phyloP scores from a whole-genome alignment of 805 yeast species.

The Metschnikowia gelsemii region DNA sequence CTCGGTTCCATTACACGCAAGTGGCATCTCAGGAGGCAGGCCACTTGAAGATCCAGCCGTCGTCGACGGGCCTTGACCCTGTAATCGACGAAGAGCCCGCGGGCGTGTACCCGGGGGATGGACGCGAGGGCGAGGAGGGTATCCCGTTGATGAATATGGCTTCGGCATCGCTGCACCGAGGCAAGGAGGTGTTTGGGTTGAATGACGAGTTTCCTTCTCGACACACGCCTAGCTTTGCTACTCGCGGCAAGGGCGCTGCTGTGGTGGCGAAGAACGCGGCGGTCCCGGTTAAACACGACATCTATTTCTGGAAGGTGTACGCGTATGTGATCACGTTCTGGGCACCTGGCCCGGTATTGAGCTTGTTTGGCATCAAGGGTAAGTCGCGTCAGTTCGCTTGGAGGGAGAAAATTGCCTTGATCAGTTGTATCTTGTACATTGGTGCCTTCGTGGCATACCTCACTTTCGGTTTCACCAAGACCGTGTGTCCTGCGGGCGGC shows the following conservation, averaged over 20 bases:
- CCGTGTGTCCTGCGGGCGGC: slow-evolving; percentile 59
- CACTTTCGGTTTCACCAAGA: slow-evolving; percentile 86
- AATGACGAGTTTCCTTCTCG: slow-evolving; percentile 54
- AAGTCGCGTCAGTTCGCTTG: slow-evolving; percentile 90
- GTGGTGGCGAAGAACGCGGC: slow-evolving; percentile 12
- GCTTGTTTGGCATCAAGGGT: slow-evolving; percentile 72
- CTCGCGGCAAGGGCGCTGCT: not conserved
- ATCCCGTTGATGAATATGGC: slow-evolving; percentile 44
- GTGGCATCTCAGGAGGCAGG: slow-evolving; percentile 64
- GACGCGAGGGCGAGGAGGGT: slow-evolving; percentile 38
- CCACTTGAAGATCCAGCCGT: slow-evolving; percentile 64
- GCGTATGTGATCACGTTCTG: slow-evolving; percentile 83
- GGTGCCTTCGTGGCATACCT: slow-evolving; percentile 82
- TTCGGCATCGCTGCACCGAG: slow-evolving; percentile 28
- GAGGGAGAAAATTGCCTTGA: slow-evolving; percentile 91
- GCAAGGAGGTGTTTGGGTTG: slow-evolving; percentile 56
- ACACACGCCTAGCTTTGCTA: slow-evolving; percentile 6
- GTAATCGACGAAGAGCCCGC: slow-evolving; percentile 27
- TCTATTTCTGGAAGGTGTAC: slow-evolving; percentile 73
- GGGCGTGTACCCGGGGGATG: too few relatives aligned
- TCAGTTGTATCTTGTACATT: slow-evolving; percentile 67
- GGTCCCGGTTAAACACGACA: slow-evolving; percentile 20
- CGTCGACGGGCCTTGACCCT: slow-evolving; percentile 71
- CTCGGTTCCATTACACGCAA: slow-evolving; percentile 75
- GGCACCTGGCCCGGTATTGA: slow-evolving; percentile 79